Percentiles rank a stretch among this genome's conserved stretches.
phyloP scores from a whole-genome alignment of 768 basidiomycete genomes.

The Podaxis sp. region DNA sequence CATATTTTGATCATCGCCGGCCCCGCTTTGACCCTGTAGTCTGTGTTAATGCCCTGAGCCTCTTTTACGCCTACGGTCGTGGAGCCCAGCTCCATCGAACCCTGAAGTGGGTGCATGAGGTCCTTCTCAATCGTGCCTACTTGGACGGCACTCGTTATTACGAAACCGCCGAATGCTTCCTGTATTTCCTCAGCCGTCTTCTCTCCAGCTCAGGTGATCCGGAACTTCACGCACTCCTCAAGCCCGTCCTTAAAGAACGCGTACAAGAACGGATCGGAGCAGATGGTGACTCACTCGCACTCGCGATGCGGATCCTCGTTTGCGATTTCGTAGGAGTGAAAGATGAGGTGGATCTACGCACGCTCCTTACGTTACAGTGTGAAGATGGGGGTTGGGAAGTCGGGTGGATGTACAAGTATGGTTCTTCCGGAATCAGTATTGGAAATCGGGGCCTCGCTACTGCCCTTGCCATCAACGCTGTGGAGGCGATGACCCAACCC shows the following conservation, averaged over 20 bases:
- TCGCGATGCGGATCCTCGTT: conserved; percentile 55
- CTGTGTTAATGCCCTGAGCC: conserved; percentile 47
- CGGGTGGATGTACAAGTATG: conserved; percentile 60
- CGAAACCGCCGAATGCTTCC: conserved; percentile 49
- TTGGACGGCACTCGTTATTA: conserved; percentile 58
- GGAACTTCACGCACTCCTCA: conserved; percentile 36
- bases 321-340: conserved; percentile 40
- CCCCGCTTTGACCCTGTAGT: conserved; percentile 56
- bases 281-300: conserved; percentile 51
- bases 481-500: conserved; percentile 29
- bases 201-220: conserved; percentile 33
- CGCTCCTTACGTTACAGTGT: conserved; percentile 46
- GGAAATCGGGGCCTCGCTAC: conserved; percentile 58
- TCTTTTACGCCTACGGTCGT: conserved; percentile 52
- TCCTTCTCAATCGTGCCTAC: conserved; percentile 53
- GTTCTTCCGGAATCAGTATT: conserved; percentile 45
- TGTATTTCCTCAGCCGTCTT: conserved; percentile 50
- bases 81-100: conserved; percentile 44
- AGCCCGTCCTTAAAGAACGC: conserved; percentile 42
- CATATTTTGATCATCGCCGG: conserved; percentile 51
- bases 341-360: conserved; percentile 43
- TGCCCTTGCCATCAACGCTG: conserved; percentile 52
- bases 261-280: conserved; percentile 50
- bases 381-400: conserved; percentile 58
- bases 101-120: conserved; percentile 48